Conservation (phyloP, 2,329 filamentous ascomycete species). For the Gremmenia infestans region DNA sequence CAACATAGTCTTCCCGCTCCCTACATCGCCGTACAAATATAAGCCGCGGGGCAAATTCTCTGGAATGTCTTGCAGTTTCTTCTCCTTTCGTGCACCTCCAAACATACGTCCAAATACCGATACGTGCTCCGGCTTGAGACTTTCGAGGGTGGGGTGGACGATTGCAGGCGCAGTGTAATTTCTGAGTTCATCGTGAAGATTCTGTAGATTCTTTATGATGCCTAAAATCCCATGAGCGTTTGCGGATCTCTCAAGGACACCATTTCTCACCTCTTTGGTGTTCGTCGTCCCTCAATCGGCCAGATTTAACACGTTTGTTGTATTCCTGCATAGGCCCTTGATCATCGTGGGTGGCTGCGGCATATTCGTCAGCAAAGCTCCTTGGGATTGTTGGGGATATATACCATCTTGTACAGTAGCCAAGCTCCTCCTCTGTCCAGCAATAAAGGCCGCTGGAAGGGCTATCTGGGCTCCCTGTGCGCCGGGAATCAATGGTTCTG, state of each 20-base stretch:
- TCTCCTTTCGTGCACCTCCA: constrained; percentile 37
- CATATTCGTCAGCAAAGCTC: not conserved
- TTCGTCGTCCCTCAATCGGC: constrained; percentile 76
- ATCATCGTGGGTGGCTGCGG: constrained; percentile 26
- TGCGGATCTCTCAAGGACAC: not conserved
- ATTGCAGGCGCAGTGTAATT: constrained; percentile 71
- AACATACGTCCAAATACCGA: constrained; percentile 60
- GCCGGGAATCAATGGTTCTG: not conserved
- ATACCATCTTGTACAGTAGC: constrained; percentile 29
- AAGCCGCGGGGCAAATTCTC: constrained; percentile 77
- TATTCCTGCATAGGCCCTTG: constrained; percentile 82
- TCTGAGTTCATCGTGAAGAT: constrained; percentile 77
- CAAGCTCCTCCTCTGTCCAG: constrained; percentile 26
- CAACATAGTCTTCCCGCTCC: constrained; percentile 97
- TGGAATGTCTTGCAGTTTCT: constrained; percentile 50
- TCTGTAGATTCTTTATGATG: constrained; percentile 84
- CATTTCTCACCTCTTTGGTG: constrained; percentile 71
- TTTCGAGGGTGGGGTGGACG: constrained; percentile 71
- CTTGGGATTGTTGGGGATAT: not conserved
- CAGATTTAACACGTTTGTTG: constrained; percentile 69
- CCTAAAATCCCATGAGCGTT: constrained; percentile 41
- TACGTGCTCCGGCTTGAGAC: constrained; percentile 49
- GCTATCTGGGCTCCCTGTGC: constrained; percentile 2
- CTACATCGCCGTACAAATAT: constrained; percentile 95
- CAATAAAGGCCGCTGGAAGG: constrained; percentile 26